These are phyloP conservation scores for Macadamia tetraphylla DNA, from an alignment of 164 flowering plant species.

Conservation along the genomic window DNA sequence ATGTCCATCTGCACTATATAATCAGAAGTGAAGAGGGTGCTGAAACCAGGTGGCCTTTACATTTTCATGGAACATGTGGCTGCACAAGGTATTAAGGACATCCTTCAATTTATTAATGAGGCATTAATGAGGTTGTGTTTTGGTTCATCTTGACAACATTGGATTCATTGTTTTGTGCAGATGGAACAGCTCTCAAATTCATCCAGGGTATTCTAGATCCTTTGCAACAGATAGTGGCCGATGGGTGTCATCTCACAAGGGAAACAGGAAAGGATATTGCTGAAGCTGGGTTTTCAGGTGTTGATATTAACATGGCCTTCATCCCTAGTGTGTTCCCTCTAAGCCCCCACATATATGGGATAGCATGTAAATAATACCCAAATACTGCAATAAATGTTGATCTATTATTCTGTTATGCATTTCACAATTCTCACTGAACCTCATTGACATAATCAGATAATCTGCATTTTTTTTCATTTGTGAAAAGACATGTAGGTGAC, in stretches of 20 bases:
- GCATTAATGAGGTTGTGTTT: background rate
- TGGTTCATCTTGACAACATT: background rate
- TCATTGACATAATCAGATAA: no score
- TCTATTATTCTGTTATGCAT: no score
- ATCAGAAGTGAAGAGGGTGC: conserved; percentile 80
- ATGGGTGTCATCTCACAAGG: conserved; percentile 91
- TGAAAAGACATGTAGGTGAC: no score
- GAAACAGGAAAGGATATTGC: conserved; percentile 55
- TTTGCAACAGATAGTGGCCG: conserved; percentile 60
- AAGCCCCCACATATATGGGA: conserved; percentile 71
- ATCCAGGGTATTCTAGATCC: conserved; percentile 63
- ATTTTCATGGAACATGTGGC: conserved; percentile 87
- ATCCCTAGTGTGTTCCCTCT: conserved; percentile 31
- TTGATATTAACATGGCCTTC: conserved; percentile 31
- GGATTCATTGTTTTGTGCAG: conserved; percentile 27
- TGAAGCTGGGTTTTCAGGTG: conserved; percentile 60
- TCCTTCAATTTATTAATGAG: background rate
- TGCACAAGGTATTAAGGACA: conserved; percentile 52
- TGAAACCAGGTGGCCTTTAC: conserved; percentile 77
- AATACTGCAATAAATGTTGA: background rate
- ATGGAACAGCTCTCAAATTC: conserved; percentile 55
- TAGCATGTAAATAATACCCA: conserved; percentile 44
- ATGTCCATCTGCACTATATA: background rate
- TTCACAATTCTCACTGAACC: no score
- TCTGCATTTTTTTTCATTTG: no score